Evolutionary conservation across 768 basidiomycete genomes (phyloP).

Genomic region (Trametes cubensis): DNA sequence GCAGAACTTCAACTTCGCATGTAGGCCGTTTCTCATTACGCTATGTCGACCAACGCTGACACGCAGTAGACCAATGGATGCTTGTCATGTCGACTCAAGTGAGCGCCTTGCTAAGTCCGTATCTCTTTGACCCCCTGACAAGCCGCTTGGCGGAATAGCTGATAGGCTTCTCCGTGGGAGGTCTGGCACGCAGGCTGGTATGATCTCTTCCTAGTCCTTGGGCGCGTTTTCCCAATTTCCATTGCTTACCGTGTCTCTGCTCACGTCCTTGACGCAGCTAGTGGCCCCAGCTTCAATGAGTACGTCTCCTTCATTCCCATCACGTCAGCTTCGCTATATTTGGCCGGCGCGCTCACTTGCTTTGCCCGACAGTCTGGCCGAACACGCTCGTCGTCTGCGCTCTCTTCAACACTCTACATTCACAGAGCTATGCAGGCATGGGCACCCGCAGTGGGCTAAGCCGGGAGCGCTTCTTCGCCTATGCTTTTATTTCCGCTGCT

Average conservation of each 20-base stretch:
- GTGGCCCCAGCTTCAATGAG: constrained; percentile 35
- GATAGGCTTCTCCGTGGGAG: constrained; percentile 37
- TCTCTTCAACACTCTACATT: constrained; percentile 75
- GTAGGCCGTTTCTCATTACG: constrained; percentile 34
- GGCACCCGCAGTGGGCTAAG: constrained; percentile 55
- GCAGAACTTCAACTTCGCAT: constrained; percentile 62
- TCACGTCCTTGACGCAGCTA: constrained; percentile 16
- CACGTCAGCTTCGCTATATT: background rate
- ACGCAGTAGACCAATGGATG: constrained; percentile 32
- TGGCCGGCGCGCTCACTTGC: background rate
- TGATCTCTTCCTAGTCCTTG: constrained; percentile 16
- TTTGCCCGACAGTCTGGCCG: constrained; percentile 60
- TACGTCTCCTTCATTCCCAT: constrained; percentile 9
- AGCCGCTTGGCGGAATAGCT: constrained; percentile 14
- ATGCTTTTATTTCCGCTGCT: constrained; percentile 50
- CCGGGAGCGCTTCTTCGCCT: constrained; percentile 61
- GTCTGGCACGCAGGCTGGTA: constrained; percentile 40
- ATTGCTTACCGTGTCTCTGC: constrained; percentile 4
- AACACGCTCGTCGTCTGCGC: constrained; percentile 69
- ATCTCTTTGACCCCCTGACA: background rate
- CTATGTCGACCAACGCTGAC: background rate
- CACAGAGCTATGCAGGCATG: constrained; percentile 57
- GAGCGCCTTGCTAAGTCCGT: background rate
- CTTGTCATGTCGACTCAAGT: constrained; percentile 35
- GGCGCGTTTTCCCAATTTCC: constrained; percentile 25